Conservation (phyloP, 495 filamentous ascomycete species). For the Talaromyces thailandensis region DNA sequence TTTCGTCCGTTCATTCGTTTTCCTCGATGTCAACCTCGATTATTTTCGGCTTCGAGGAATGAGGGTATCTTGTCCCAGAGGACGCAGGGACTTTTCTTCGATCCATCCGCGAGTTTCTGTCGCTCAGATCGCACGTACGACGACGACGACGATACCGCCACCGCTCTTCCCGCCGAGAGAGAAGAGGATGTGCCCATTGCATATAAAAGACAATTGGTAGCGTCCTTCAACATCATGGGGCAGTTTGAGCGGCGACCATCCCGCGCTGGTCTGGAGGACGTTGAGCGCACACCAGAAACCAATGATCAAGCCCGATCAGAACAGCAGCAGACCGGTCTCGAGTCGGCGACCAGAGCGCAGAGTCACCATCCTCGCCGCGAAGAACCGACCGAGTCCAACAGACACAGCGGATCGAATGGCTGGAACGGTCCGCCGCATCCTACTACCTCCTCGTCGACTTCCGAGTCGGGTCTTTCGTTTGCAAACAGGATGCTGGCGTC, state of each 20-base stretch:
- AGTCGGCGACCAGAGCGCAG: slow-evolving; percentile 18
- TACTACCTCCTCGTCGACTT: neutral
- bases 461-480: slow-evolving; percentile 5
- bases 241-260: slow-evolving; percentile 22
- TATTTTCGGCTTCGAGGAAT: neutral
- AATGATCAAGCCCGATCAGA: neutral
- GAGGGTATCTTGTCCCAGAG: neutral
- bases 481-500: slow-evolving; percentile 8
- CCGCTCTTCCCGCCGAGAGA: neutral
- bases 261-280: slow-evolving; percentile 9
- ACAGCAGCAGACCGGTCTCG: slow-evolving; percentile 11
- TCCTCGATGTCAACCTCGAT: neutral
- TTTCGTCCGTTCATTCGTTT: neutral
- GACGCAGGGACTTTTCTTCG: neutral
- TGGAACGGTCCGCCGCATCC: neutral
- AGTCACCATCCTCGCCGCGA: slow-evolving; percentile 11
- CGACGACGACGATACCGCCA: neutral
- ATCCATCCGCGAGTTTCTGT: neutral
- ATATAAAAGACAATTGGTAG: slow-evolving; percentile 1
- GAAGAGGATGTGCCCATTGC: slow-evolving; percentile 1
- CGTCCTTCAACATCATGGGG: slow-evolving; percentile 5
- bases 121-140: neutral
- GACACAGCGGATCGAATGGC: slow-evolving; percentile 8
- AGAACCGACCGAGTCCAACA: slow-evolving; percentile 18
- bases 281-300: neutral